These are phyloP conservation scores for Pneumocystis carinii DNA, from an alignment of 1,139 yeast species.

Conservation along the genomic window DNA sequence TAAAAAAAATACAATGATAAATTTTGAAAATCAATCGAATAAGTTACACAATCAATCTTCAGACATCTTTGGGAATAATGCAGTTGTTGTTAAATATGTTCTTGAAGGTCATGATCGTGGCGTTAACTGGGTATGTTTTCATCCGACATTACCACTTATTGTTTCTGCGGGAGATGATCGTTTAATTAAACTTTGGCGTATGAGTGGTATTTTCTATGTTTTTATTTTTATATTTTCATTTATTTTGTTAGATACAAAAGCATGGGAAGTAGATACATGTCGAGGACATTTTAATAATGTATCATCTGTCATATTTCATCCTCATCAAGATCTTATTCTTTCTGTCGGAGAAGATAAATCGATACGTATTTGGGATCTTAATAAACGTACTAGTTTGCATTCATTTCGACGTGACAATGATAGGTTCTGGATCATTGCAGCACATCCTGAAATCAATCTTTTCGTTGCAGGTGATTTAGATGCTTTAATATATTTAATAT, in stretches of 20 bases:
- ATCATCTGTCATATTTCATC: conserved; percentile 80
- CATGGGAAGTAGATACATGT: conserved; percentile 98
- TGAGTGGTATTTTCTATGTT: conserved; percentile 39
- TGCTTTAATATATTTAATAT: not conserved
- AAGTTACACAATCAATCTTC: conserved; percentile 50
- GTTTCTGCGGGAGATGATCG: conserved; percentile 96
- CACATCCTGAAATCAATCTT: conserved; percentile 79
- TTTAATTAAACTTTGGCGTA: conserved; percentile 89
- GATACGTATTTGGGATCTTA: conserved; percentile 93
- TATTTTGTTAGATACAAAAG: conserved; percentile 44
- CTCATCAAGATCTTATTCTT: conserved; percentile 77
- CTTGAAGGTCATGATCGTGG: conserved; percentile 97
- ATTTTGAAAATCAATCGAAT: conserved; percentile 67
- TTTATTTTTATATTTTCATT: not conserved
- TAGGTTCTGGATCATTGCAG: conserved; percentile 82
- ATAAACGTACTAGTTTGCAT: conserved; percentile 82
- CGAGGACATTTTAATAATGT: conserved; percentile 95
- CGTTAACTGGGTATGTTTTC: conserved; percentile 97
- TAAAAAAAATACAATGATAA: conserved; percentile 78
- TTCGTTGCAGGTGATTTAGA: conserved; percentile 60
- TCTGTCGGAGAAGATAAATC: conserved; percentile 96
- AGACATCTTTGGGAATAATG: conserved; percentile 86
- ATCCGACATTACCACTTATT: conserved; percentile 87
- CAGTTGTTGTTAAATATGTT: conserved; percentile 88
- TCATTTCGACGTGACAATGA: conserved; percentile 90